These are phyloP conservation scores for Fraxinus paxiana DNA, from an alignment of 305 asterid genomes.

Conservation along the genomic window DNA sequence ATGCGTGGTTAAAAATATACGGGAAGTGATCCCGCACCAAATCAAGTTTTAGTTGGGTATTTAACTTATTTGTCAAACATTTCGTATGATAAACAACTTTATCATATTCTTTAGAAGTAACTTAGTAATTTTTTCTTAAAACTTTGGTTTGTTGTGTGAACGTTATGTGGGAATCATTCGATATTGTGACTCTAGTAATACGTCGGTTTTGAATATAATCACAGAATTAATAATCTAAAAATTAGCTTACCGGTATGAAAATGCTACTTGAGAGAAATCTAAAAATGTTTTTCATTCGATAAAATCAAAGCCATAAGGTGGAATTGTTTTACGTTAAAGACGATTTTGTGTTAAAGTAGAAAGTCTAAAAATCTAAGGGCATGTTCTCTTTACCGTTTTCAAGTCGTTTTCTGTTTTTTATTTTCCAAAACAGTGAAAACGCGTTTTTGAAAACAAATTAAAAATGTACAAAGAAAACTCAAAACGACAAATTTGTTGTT, in stretches of 20 bases:
- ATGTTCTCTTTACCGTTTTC: no score
- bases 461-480: no score
- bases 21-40: neutral
- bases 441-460: no score
- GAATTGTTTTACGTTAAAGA: no score
- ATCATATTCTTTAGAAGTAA: neutral
- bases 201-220: neutral
- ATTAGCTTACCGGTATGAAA: no score
- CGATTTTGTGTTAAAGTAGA: neutral
- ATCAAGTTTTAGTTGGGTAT: neutral
- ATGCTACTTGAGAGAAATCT: neutral
- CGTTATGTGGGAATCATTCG: neutral
- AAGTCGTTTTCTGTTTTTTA: no score
- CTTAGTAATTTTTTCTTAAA: neutral
- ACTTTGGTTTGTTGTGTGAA: neutral
- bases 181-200: neutral
- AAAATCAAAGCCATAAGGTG: neutral
- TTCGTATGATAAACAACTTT: neutral
- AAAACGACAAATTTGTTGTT: no score
- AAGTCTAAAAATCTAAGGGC: neutral
- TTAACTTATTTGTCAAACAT: neutral
- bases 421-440: no score
- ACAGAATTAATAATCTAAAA: neutral
- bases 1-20: neutral
- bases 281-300: neutral